These are phyloP conservation scores for Aspergillus hortae DNA, from an alignment of 2,329 filamentous ascomycete genomes.

Conservation along the genomic window DNA sequence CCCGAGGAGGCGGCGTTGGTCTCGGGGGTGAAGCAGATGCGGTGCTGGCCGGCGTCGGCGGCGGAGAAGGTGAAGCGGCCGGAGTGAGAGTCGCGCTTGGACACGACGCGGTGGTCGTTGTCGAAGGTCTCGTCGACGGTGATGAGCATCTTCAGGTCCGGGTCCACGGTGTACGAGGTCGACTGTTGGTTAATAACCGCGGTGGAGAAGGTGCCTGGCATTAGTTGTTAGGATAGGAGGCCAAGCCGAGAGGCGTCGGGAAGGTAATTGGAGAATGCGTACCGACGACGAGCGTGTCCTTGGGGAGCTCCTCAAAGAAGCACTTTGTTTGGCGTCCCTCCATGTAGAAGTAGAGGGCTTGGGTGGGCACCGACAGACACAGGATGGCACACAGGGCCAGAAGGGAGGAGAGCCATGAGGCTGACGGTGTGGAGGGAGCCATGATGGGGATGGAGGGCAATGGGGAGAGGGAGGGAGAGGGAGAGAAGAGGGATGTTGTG, in stretches of 20 bases:
- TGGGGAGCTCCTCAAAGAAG: conserved; percentile 97
- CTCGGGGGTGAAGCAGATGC: conserved; percentile 89
- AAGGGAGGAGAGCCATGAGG: conserved; percentile 40
- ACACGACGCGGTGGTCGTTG: conserved; percentile 94
- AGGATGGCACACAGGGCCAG: conserved; percentile 66
- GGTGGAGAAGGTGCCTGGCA: conserved; percentile 74
- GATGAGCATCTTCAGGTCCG: conserved; percentile 78
- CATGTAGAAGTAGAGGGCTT: conserved; percentile 93
- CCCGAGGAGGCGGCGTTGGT: conserved; percentile 63
- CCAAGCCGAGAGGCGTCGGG: neutral
- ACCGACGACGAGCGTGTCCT: conserved; percentile 94
- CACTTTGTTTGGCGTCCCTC: conserved; percentile 83
- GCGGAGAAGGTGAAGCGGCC: conserved; percentile 96
- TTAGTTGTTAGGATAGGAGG: neutral
- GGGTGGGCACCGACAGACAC: conserved; percentile 58
- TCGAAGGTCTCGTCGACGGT: conserved; percentile 96
- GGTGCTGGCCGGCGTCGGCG: conserved; percentile 91
- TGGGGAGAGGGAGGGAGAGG: neutral
- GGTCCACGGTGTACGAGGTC: conserved; percentile 67
- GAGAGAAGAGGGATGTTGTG: neutral
- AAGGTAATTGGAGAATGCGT: conserved; percentile 28
- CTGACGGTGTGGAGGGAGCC: conserved; percentile 31
- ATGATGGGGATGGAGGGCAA: conserved; percentile 23
- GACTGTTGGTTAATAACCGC: conserved; percentile 73
- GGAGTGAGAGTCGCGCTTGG: conserved; percentile 68